These are phyloP conservation scores for Thalassiosira hispida DNA, from an alignment of 352 stramenopile genomes.

Conservation along the genomic window DNA sequence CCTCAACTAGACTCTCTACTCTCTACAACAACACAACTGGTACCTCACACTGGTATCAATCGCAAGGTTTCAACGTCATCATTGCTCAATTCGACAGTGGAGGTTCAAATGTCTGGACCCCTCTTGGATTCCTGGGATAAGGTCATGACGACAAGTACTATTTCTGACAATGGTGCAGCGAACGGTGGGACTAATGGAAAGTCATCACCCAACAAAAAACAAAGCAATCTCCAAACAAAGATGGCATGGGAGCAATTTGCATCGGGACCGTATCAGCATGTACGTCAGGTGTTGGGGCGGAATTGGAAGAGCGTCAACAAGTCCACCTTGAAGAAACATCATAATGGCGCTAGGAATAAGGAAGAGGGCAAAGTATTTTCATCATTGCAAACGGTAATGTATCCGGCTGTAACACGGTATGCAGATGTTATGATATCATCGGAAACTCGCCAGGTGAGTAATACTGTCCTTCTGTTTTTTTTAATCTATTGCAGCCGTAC, in stretches of 20 bases:
- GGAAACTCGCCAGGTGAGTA: conserved; percentile 42
- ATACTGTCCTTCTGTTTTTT: not conserved
- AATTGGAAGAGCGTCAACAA: conserved; percentile 54
- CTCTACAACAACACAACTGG: conserved; percentile 1
- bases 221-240: conserved; percentile 7
- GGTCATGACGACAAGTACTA: not conserved
- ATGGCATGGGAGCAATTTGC: conserved; percentile 39
- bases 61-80: conserved; percentile 24
- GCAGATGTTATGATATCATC: conserved; percentile 50
- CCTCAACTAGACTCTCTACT: conserved; percentile 22
- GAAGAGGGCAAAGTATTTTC: conserved; percentile 29
- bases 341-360: not conserved
- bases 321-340: conserved; percentile 14
- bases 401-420: conserved; percentile 59
- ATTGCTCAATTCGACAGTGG: conserved; percentile 27
- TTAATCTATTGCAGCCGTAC: not conserved
- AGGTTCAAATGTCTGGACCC: conserved; percentile 35
- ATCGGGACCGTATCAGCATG: conserved; percentile 33
- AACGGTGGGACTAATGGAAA: no score
- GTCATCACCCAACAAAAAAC: not conserved
- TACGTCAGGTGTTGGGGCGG: conserved; percentile 42
- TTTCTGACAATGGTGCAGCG: not conserved
- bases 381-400: conserved; percentile 46
- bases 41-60: conserved; percentile 12
- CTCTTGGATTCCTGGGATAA: conserved; percentile 30